Evolutionary conservation across 495 filamentous ascomycete species (phyloP).

Genomic region (Cladorrhinum samala): DNA sequence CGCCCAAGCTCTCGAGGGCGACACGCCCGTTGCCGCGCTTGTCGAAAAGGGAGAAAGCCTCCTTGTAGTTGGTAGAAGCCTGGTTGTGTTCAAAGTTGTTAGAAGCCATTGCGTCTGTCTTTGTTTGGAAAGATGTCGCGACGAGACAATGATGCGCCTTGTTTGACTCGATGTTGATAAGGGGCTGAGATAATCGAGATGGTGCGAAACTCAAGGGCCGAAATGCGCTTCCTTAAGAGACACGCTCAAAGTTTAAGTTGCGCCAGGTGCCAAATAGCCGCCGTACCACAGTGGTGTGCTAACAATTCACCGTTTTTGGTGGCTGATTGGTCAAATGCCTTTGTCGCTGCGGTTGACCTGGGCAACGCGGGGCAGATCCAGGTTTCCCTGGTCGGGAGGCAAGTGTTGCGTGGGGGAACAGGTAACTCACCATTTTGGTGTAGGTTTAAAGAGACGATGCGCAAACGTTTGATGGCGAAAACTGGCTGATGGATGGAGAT

Average conservation of each 20-base stretch:
- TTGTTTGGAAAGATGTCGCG: neutral
- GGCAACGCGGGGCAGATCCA: conserved; percentile 19
- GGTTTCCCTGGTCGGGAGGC: too few relatives aligned
- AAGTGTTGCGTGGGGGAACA: too few relatives aligned
- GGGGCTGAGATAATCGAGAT: too few relatives aligned
- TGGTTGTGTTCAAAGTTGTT: conserved; percentile 46
- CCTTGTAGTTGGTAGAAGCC: conserved; percentile 99
- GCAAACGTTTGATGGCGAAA: neutral
- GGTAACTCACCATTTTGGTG: conserved; percentile 17
- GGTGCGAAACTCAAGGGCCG: too few relatives aligned
- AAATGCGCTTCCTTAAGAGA: too few relatives aligned
- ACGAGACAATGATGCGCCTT: neutral
- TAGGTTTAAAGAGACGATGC: neutral
- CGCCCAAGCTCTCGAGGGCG: conserved; percentile 75
- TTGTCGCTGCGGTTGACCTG: conserved; percentile 19
- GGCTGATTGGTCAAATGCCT: conserved; percentile 9
- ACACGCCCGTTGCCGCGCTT: conserved; percentile 94
- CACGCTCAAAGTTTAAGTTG: conserved; percentile 4
- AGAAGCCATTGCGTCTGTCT: conserved; percentile 37
- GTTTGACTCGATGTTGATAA: too few relatives aligned
- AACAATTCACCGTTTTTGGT: conserved; percentile 18
- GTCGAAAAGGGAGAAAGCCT: conserved; percentile 99
- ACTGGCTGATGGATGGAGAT: neutral
- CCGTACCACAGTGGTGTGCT: conserved; percentile 13
- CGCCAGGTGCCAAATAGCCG: conserved; percentile 2